A percentile compares a stretch with the other conserved stretches of the same genome.
Conservation (phyloP, 2,329 filamentous ascomycete genomes). For the Zopfia rhizophila region DNA sequence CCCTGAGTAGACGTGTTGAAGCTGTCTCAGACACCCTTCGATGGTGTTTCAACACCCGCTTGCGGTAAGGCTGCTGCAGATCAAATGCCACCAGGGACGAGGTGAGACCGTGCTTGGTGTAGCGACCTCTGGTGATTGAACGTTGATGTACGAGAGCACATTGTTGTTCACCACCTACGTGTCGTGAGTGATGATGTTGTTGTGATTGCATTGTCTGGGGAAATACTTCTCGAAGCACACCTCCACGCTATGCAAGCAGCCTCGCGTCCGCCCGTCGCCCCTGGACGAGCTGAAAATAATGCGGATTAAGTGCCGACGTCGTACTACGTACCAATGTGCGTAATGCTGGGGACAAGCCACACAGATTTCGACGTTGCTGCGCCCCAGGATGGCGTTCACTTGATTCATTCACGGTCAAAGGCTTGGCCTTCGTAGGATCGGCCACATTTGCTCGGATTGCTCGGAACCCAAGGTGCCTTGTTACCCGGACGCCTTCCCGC, state of each 20-base stretch:
- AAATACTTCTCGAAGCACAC: too few relatives aligned
- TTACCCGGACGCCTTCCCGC: constrained; percentile 17
- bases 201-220: constrained; percentile 29
- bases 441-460: constrained; percentile 2
- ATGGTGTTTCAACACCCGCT: constrained; percentile 47
- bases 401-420: neutral
- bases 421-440: neutral
- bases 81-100: constrained; percentile 41
- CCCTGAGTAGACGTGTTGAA: constrained; percentile 44
- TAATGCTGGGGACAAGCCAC: too few relatives aligned
- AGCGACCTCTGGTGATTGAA: too few relatives aligned
- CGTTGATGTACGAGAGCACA: too few relatives aligned
- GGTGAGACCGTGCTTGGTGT: constrained; percentile 29
- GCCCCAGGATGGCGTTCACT: constrained; percentile 5
- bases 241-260: constrained; percentile 6
- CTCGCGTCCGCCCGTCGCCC: constrained; percentile 3
- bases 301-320: too few relatives aligned
- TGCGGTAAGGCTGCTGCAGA: constrained; percentile 33
- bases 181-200: constrained; percentile 9
- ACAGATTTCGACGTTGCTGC: too few relatives aligned
- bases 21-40: constrained; percentile 44
- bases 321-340: too few relatives aligned
- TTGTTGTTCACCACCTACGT: too few relatives aligned
- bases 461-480: constrained; percentile 5
- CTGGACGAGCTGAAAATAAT: constrained; percentile 4